These are phyloP conservation scores for Coemansia sp. DNA, from an alignment of 192 early-diverging fungal species.

Conservation along the genomic window DNA sequence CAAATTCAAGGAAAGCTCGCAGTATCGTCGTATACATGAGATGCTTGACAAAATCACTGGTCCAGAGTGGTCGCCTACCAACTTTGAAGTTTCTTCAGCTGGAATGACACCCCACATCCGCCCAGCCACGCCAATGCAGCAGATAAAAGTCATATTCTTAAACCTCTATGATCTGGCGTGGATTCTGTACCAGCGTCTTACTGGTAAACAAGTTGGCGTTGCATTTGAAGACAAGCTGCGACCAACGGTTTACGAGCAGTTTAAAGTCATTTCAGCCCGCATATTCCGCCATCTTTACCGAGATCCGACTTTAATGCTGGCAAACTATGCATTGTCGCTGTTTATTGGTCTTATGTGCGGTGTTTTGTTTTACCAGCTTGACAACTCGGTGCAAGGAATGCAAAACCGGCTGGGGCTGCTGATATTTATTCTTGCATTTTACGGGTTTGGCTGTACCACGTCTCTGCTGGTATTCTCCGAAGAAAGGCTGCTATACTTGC, in stretches of 20 bases:
- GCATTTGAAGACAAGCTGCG: conserved; percentile 24
- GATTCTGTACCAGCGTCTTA: conserved; percentile 9
- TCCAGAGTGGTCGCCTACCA: conserved; percentile 20
- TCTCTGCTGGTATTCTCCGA: conserved; percentile 51
- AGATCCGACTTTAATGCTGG: conserved; percentile 41
- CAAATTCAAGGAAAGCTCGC: conserved; percentile 20
- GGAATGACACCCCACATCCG: conserved; percentile 28
- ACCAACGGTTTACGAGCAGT: conserved; percentile 49
- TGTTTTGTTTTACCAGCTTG: conserved; percentile 54
- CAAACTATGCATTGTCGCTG: conserved; percentile 38
- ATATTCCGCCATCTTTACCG: conserved; percentile 47
- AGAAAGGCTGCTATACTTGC: conserved; percentile 51
- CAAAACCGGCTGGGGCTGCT: conserved; percentile 52
- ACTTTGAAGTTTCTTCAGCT: conserved; percentile 27
- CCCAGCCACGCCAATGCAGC: conserved; percentile 44
- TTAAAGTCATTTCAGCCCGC: conserved; percentile 47
- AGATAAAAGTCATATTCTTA: conserved; percentile 31
- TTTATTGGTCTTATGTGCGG: conserved; percentile 54
- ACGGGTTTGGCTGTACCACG: conserved; percentile 57
- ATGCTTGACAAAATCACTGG: conserved; percentile 25
- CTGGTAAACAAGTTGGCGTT: conserved; percentile 1
- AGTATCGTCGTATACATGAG: conserved; percentile 3
- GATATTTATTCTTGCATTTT: conserved; percentile 53
- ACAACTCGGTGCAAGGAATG: conserved; percentile 41
- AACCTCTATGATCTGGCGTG: conserved; percentile 30